Base-by-base conservation (phyloP, 305 asterid species). In the Solanum chacoense region DNA sequence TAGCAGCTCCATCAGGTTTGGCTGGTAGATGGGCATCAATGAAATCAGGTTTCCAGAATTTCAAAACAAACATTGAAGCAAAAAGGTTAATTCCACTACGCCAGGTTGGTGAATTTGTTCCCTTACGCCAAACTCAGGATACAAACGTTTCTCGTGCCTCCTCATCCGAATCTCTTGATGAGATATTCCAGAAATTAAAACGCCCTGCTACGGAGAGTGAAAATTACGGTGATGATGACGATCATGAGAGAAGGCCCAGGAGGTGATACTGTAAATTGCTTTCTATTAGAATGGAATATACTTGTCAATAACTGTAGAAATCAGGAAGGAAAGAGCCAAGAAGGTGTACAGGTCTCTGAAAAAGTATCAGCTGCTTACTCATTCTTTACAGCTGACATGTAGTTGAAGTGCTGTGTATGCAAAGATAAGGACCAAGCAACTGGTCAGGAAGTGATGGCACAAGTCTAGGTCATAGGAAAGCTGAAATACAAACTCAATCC, bases 11-110 rank as follows among this genome's bases (percentile, higher is more conserved):
- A 76, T 89, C 94, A 2, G 95, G 97, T 85, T 90, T 97, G 91
- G 95, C 98, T 88, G 94, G 98, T 59, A 95, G 90, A 90, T 97
- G 99, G 99, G 98, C 98, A 8, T 95, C 98, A 9, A 95, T 97
- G 99, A 97, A 97, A 89, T 92, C 96, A 29, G 98, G 98, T 59
- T 95, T 97, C 78, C 98, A 95, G 88, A 93, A 86, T 65, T 92
- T 97, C 65, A 97, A 93, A 89, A 84, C 98, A 28, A 96, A 91
- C 88, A 71, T 97, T 18, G 99, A 93, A 87, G 93, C 98, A n/a
- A 97, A 95, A 90, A 94, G 92, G 85, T 93, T 96, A 37, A 34
- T 94, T 71, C 98, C 99, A 40, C 32, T 91, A 59, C 96, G 95
- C 63, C 98, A 95, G 32, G 87, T 78, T 63, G 84, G 85, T 75